phyloP scores from a whole-genome alignment of 805 yeast genomes.

The Lachancea fermentati region DNA sequence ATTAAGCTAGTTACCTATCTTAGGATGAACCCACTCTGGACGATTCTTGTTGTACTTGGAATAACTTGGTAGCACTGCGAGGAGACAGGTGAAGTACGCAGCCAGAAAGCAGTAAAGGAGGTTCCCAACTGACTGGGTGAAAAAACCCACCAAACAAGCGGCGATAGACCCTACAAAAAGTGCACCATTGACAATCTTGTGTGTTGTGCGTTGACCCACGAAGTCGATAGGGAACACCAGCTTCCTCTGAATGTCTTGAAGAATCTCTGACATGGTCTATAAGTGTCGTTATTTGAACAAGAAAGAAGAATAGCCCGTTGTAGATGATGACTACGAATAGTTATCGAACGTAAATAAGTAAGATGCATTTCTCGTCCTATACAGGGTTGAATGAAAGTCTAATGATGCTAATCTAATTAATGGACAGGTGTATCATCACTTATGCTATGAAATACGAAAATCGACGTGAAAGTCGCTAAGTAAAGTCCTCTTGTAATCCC shows the following conservation, averaged over 20 bases:
- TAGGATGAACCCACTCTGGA: conserved; percentile 40
- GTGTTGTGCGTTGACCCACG: conserved; percentile 25
- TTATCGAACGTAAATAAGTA: too few relatives aligned
- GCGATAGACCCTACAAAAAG: conserved; percentile 26
- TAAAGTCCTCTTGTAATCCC: too few relatives aligned
- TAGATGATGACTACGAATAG: too few relatives aligned
- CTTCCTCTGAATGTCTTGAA: conserved; percentile 24
- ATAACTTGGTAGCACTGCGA: conserved; percentile 54
- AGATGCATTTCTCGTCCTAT: too few relatives aligned
- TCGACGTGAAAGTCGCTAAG: too few relatives aligned
- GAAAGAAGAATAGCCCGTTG: background rate
- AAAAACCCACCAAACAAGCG: conserved; percentile 45
- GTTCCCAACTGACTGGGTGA: conserved; percentile 39
- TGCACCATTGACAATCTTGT: conserved; percentile 12
- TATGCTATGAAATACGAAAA: too few relatives aligned
- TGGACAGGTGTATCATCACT: too few relatives aligned
- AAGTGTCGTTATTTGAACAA: background rate
- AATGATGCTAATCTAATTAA: too few relatives aligned
- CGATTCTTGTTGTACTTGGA: conserved; percentile 47
- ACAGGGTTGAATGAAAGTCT: too few relatives aligned
- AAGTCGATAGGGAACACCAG: conserved; percentile 33
- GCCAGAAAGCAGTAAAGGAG: conserved; percentile 38
- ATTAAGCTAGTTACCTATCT: conserved; percentile 9
- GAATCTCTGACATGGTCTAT: conserved; percentile 33
- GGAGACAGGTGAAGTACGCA: conserved; percentile 30